Base-by-base conservation (phyloP, 768 basidiomycete species). In the Rhizopogon vinicolor region DNA sequence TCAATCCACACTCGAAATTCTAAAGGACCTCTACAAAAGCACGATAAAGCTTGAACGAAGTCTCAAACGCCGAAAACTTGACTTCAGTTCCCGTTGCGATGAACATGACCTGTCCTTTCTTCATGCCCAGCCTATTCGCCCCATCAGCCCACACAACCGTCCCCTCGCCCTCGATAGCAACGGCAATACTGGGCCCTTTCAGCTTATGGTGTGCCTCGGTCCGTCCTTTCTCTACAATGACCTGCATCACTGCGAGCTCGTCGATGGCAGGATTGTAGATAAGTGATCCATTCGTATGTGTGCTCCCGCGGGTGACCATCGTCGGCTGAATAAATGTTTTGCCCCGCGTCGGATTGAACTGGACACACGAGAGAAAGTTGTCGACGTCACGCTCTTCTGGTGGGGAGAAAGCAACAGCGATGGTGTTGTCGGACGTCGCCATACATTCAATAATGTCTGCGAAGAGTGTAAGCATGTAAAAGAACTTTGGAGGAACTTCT, bases 231-330 rank as follows among this genome's bases (percentile, higher is more conserved):
- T 65, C 57, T 5, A 95, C 65, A 41, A 72, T 73, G 6, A 84
- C 75, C 33, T 80, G 79, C 9, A 93, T 74, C 5, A 98, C 92
- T 12, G 89, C 84, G 69, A 98, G 95, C 71, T 98, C 93, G 28
- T 89, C 84, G 60, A 93, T 88, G 0, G 93, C 92, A 3, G 94
- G 94, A 65, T 96, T 84, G 72, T 93, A 96, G 9, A 94, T 68
- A n/a, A 74, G 78, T 29, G 80, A 55, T 16, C 66, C 58, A 5
- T 33, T 42, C 13, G 43, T 42, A 10, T 9, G 18, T n/a, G 55
- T 37, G 44, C 53, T 49, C 22, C 44, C 39, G 29, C 44, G 57
- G 18, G 66, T 66, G 73, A 88, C 91, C 0, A 72, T 58, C 2
- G 65, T 69, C 1, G 91, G 86, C 14, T 70, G 55, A 51, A 84